Base-by-base conservation (phyloP, 768 basidiomycete species). In the Termitomyces sp. region DNA sequence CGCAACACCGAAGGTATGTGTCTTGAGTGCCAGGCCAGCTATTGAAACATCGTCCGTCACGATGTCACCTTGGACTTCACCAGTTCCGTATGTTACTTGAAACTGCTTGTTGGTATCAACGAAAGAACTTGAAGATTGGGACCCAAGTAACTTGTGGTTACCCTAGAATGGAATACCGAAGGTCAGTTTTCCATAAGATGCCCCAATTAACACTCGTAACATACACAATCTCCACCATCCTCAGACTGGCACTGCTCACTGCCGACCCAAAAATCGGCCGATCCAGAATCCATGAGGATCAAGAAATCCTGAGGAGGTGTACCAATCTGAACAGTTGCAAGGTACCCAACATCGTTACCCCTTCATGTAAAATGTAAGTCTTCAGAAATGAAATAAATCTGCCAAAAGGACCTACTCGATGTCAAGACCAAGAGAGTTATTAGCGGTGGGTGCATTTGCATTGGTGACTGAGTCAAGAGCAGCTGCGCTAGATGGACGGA, bases 1-100 rank as follows among this genome's bases (percentile, higher is more conserved):
- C 7, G 88, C 81, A 22, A 85, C 84, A 55, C 92, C 92, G 61
- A 93, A 91, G 0, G 77, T 81, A 69, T 91, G 89, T 4, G 65
- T 74, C 5, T 67, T 67, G 41, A 93, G 75, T 0, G 71, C 61
- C 42, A 93, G 75, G 20, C 86, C 88, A 3, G 85, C 89, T 56
- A 94, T 72, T 44, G 66, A 72, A 55, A 93, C 68, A 63, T 85
- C 76, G 69, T 93, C 92, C 39, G 72, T 72, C 65, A 88, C 73
- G 60, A 91, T 79, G 30, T 74, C 71, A 13, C 92, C 92, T 20
- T 75, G 66, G n/a, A 92, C 88, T 1, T 73, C 63, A 31, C 91
- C 91, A 4, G 86, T 81, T 36, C 89, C 88, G 61, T 91, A 91
- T 0, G 80, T 82, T 49, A 90, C 81, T 52, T 76, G 64, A 76